Evolutionary conservation across 495 filamentous ascomycete species (phyloP), one percentile per base, ranked within the genome.

Genomic region (Penicillium angulare): DNA sequence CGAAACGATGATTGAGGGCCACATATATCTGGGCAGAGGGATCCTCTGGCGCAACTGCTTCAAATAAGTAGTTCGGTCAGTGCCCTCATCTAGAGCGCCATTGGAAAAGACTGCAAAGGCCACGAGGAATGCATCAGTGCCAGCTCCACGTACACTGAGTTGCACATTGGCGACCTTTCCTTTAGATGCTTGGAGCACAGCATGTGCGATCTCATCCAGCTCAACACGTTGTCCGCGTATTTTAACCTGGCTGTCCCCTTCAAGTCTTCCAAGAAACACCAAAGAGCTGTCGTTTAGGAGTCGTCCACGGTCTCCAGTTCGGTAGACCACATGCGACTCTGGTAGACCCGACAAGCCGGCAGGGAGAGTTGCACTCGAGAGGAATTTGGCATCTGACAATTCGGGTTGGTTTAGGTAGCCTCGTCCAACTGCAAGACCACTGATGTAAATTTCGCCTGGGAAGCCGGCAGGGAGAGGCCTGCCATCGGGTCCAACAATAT

Each of bases 221-320:
- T 83, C 78, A 2, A 81, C 66, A 0, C 79, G 75, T 2, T 76
- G 10, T 0, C 80, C 80, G 1, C 71, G 60, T 1, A 83, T 33
- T 50, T 83, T 82, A 38, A 80, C 55, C 46, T 77, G 71, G 0
- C 63, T 71, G 46, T 75, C 70, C 12, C 68, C 70, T 4, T 50
- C 66, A 1, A 72, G 64, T 0, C 74, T 60, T 1, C 70, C 66
- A 2, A 54, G 3, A 15, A 61, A 47, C 1, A 61, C 29, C 13
- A 78, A 32, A 0, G 56, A 13, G 2, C 74, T 72, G 48, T 74
- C 66, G 0, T 12, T 13, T 0, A 8, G 38, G n/a, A 66, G 23
- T 1, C 39, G 3, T 0, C 58, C 64, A 10, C 18, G 18, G 47
- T 69, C 65, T 1, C 63, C 58, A 16, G 59, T 66, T 3, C 47